Base-by-base conservation (phyloP, 139 green algal species). In the Yamagishiella unicocca region DNA sequence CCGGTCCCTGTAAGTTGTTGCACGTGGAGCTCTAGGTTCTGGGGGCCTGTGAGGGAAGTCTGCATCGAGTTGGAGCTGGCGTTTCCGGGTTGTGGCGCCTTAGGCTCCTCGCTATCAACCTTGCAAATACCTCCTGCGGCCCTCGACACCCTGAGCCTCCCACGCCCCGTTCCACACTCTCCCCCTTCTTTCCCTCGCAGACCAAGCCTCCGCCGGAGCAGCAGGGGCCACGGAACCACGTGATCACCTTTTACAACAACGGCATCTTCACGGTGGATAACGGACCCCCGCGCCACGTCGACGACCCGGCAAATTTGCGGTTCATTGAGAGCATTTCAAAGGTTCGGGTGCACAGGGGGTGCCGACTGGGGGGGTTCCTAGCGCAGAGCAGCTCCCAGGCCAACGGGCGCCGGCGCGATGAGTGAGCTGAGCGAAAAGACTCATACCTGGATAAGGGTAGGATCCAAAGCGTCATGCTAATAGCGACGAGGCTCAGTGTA, bases 241-340 rank as follows among this genome's bases (percentile, higher is more conserved):
- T 94, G 22, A 96, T 98, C 66, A 94, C 92, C n/a, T 98, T 98
- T 67, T 98, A 96, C 82, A 79, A 76, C 35, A 95, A 98, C 58
- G 92, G 91, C 46, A 73, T 98, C 24, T 98, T 98, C 89, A 97
- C 94, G 0, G 94, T 98, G 1, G 89, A 97, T 64, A 91, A 96
- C 76, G 96, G 96, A 35, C 88, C 90, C 4, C 71, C 87, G 2
- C 46, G 93, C 21, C 53, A 45, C 7, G 87, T 95, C 4, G 70
- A 89, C 22, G 96, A 98, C 85, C 95, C 95, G 31, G 91, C 90
- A 53, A 98, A 98, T 88, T 17, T 75, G 10, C 54, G 75, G 4
- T 97, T 98, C 85, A 95, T 98, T 76, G 78, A 93, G 38, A 89
- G 82, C 71, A 95, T 97, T 83, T 84, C 80, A 3, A 92, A 89